phyloP scores from a whole-genome alignment of 257 asterid species.

The Forsythia suspensa region DNA sequence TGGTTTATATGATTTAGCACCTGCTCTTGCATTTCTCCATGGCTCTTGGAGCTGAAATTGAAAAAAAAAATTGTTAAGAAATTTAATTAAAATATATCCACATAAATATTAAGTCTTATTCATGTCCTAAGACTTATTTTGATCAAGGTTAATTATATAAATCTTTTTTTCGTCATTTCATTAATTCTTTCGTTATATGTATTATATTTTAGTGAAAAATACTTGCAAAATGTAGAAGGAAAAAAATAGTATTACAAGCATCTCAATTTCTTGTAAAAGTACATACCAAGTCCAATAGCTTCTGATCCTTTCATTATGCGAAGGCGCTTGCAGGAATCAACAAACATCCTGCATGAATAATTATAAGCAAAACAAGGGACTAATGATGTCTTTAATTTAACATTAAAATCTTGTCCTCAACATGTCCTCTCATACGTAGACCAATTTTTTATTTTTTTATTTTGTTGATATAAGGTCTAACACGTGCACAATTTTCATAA shows the following conservation, averaged over 20 bases:
- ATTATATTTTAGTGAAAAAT: no score
- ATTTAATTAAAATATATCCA: no score
- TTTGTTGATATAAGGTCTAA: neutral
- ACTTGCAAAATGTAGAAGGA: neutral
- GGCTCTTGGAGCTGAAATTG: constrained; percentile 59
- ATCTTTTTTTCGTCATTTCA: neutral
- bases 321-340: constrained; percentile 59
- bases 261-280: neutral
- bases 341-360: constrained; percentile 46
- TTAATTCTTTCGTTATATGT: no score
- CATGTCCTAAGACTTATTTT: neutral
- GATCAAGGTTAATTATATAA: neutral
- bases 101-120: neutral
- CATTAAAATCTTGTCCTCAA: neutral
- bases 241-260: neutral
- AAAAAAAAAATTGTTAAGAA: neutral
- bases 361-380: neutral
- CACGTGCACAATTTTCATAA: neutral
- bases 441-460: neutral
- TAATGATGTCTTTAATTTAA: neutral
- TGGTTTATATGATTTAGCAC: constrained; percentile 29
- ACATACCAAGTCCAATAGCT: constrained; percentile 60
- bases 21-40: constrained; percentile 70
- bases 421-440: neutral
- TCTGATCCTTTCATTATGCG: constrained; percentile 67